A percentile compares a stretch with the other conserved stretches of the same genome.
phyloP scores from a whole-genome alignment of 2,329 filamentous ascomycete species.

The Fusarium newnesense region DNA sequence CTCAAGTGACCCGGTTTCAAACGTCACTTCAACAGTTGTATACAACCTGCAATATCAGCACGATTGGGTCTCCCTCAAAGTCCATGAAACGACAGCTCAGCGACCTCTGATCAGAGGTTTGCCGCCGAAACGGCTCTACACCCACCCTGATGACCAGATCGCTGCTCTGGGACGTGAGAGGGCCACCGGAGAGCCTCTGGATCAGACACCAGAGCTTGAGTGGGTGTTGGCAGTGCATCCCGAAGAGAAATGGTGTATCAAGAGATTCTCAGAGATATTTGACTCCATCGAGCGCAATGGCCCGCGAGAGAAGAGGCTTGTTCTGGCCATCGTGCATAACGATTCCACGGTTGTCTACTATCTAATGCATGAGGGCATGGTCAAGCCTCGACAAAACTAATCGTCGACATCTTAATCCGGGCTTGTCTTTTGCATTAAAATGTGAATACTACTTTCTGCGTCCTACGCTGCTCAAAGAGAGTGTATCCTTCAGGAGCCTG shows the following conservation, averaged over 20 bases:
- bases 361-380: constrained; percentile 85
- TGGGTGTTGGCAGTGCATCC: constrained; percentile 82
- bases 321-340: constrained; percentile 80
- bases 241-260: constrained; percentile 76
- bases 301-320: constrained; percentile 71
- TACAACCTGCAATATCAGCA: constrained; percentile 81
- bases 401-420: not conserved
- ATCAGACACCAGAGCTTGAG: constrained; percentile 69
- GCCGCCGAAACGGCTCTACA: constrained; percentile 77
- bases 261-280: constrained; percentile 74
- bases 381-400: constrained; percentile 86
- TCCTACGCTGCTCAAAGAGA: constrained; percentile 77
- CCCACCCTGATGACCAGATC: constrained; percentile 86
- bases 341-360: constrained; percentile 90
- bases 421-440: constrained; percentile 47
- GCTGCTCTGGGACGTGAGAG: constrained; percentile 72
- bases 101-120: constrained; percentile 77
- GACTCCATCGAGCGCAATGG: constrained; percentile 65
- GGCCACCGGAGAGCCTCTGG: constrained; percentile 55
- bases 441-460: constrained; percentile 78
- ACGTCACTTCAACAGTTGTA: constrained; percentile 61
- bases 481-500: constrained; percentile 75
- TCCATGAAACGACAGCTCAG: constrained; percentile 58
- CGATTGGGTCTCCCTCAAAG: constrained; percentile 72
- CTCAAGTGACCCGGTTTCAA: constrained; percentile 22